Evolutionary conservation across 306 rosid species (phyloP), one percentile per base, ranked within the genome.

Genomic region (Gynostemma pentaphyllum): DNA sequence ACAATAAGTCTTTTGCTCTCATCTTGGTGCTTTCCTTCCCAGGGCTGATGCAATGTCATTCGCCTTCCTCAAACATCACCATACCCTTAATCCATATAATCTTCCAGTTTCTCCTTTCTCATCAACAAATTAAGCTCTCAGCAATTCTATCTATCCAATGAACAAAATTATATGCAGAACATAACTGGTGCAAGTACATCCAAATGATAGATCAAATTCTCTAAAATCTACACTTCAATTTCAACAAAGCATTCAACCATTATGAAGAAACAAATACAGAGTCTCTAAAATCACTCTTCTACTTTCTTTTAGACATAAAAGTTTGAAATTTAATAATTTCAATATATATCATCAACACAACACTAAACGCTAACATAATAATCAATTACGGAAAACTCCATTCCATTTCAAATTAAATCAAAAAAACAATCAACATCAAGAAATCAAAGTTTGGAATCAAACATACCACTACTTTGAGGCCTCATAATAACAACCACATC

Each of bases 401-500:
- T n/a, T n/a, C n/a, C n/a, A n/a, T n/a, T n/a, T n/a, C n/a, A n/a
- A n/a, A n/a, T n/a, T n/a, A n/a, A n/a, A n/a, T n/a, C n/a, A n/a
- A n/a, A n/a, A n/a, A n/a, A n/a, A n/a, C n/a, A n/a, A n/a, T n/a
- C n/a, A n/a, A n/a, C n/a, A n/a, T n/a, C n/a, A n/a, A n/a, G 44
- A 39, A 39, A 14, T 39, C 11, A 10, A 10, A 39, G 44, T 9
- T 34, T 0, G 9, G 2, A 34, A 5, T n/a, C n/a, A 23, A 26
- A 57, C 76, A 34, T 47, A 90, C 97, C 97, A 47, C 96, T 91
- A 59, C 96, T 88, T 68, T 91, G 98, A 39, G 97, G 97, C 15
- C 98, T 96, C 98, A 91, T 91, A 56, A 91, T 65, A n/a, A 96
- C 79, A 21, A 91, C 88, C 11, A 91, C 92, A 6, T 95, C 95